Percentiles rank a stretch among this genome's conserved stretches.
Conservation (phyloP, 106 monocot genomes). For the Dioscorea dumetorum region DNA sequence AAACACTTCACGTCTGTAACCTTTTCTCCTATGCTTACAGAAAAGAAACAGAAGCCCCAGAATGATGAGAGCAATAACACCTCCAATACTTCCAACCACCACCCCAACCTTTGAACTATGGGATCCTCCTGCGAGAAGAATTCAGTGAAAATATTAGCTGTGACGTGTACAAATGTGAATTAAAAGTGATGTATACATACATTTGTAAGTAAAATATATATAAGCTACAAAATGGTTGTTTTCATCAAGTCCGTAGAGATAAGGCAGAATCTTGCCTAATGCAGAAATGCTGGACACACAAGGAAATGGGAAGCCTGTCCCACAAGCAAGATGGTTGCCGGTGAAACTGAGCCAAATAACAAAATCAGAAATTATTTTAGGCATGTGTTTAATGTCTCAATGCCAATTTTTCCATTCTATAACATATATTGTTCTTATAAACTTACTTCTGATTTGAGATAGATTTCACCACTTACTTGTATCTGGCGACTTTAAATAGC, state of each 20-base stretch:
- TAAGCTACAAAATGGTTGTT: not conserved
- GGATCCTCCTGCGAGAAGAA: constrained; percentile 5
- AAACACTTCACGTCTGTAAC: constrained; percentile 2
- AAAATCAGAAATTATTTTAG: not conserved
- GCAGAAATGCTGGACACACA: constrained; percentile 47
- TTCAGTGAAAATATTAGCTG: not conserved
- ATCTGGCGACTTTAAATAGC: constrained; percentile 53
- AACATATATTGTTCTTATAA: not conserved
- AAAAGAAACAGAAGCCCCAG: not conserved
- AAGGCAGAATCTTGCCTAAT: constrained; percentile 28
- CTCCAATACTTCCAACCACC: constrained; percentile 9
- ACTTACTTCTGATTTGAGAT: not conserved
- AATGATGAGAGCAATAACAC: not conserved
- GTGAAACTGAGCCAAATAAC: constrained; percentile 53
- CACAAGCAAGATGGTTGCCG: constrained; percentile 76
- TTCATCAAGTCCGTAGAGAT: not conserved
- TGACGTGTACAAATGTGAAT: not conserved
- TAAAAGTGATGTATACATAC: too few relatives aligned
- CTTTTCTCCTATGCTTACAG: constrained; percentile 2
- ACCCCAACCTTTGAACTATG: constrained; percentile 5
- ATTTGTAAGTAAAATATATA: not conserved
- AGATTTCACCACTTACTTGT: constrained; percentile 47
- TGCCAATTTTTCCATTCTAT: too few relatives aligned
- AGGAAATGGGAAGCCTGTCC: constrained; percentile 21
- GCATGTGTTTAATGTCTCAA: too few relatives aligned